These are phyloP conservation scores for Cryptosporidium bovis DNA, from an alignment of 169 alveolate genomes.

Conservation along the genomic window DNA sequence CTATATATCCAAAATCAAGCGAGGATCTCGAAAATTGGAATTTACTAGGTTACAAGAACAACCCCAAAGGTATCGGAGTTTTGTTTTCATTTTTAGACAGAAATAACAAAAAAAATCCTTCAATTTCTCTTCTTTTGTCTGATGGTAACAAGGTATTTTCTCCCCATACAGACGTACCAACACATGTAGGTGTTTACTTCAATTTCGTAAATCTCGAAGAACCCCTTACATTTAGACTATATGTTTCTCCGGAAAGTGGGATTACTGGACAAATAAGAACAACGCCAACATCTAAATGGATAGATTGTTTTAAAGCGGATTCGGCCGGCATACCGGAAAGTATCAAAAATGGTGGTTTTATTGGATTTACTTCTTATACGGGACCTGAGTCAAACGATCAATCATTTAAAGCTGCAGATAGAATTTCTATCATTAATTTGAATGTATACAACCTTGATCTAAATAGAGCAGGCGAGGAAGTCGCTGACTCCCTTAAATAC, in stretches of 20 bases:
- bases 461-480: conserved; percentile 76
- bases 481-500: conserved; percentile 55
- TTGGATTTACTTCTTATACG: conserved; percentile 78
- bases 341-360: conserved; percentile 70
- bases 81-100: conserved; percentile 76
- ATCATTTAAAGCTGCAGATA: conserved; percentile 37
- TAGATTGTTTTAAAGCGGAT: conserved; percentile 75
- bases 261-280: conserved; percentile 77
- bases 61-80: conserved; percentile 80
- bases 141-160: conserved; percentile 31
- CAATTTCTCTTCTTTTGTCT: conserved; percentile 76
- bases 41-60: conserved; percentile 78
- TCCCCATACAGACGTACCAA: conserved; percentile 30
- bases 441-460: conserved; percentile 77
- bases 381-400: conserved; percentile 39
- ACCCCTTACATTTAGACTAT: conserved; percentile 74
- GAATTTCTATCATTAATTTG: conserved; percentile 44
- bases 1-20: conserved; percentile 74
- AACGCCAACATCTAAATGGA: conserved; percentile 77
- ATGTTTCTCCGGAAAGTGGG: conserved; percentile 77
- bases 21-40: conserved; percentile 76
- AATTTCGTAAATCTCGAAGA: conserved; percentile 47
- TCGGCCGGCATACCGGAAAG: conserved; percentile 67
- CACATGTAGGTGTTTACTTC: conserved; percentile 56
- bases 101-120: conserved; percentile 77